phyloP scores from a whole-genome alignment of 805 yeast species.

The Monosporozyma servazzii region DNA sequence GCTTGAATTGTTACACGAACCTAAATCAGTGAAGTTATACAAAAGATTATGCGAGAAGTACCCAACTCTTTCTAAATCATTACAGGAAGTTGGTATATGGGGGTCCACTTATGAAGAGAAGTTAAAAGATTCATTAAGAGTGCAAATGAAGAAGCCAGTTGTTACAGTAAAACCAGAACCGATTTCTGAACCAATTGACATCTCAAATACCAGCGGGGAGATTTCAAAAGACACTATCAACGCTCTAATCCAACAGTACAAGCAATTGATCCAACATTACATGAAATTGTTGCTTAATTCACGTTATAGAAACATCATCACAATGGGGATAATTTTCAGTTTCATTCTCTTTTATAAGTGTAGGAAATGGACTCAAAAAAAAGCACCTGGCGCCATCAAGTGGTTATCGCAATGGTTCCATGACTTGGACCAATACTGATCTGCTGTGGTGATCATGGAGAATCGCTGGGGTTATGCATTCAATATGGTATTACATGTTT shows the following conservation, averaged over 20 bases:
- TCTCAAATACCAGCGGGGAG: neutral
- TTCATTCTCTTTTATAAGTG: neutral
- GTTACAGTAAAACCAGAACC: neutral
- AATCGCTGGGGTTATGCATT: neutral
- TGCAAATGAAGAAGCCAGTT: neutral
- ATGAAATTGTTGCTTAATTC: neutral
- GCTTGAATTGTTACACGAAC: neutral
- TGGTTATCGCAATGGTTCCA: neutral
- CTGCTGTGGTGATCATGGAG: neutral
- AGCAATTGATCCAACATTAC: neutral
- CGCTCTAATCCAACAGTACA: neutral
- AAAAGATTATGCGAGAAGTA: neutral
- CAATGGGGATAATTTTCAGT: neutral
- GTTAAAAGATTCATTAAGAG: neutral
- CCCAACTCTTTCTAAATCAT: neutral
- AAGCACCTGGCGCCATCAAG: neutral
- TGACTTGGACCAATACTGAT: neutral
- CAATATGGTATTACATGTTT: neutral
- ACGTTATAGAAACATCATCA: neutral
- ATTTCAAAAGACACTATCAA: neutral
- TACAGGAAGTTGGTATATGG: neutral
- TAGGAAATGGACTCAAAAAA: neutral
- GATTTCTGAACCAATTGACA: neutral
- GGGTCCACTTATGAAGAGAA: conserved; percentile 1
- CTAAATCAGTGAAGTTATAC: neutral